Conservation (phyloP, 2,329 filamentous ascomycete species). For the Alternaria novae-zelandiae region DNA sequence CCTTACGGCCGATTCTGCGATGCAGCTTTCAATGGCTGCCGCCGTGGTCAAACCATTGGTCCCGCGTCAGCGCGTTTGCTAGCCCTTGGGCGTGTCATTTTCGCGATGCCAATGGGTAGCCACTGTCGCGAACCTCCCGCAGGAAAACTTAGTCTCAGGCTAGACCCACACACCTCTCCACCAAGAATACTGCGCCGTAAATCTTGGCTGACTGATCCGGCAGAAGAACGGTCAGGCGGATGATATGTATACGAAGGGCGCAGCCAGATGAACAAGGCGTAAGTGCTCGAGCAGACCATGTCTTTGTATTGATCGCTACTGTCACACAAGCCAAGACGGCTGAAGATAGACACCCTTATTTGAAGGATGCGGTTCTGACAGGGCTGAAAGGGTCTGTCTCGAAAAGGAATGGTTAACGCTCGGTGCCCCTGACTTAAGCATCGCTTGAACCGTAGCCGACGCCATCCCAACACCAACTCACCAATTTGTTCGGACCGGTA, state of each 20-base stretch:
- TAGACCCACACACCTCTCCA: background rate
- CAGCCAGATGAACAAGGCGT: background rate
- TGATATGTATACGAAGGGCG: background rate
- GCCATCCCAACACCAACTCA: slow-evolving; percentile 11
- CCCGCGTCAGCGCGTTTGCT: background rate
- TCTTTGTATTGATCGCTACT: background rate
- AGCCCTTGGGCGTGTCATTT: background rate
- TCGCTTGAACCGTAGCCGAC: slow-evolving; percentile 9
- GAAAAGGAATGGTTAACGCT: slow-evolving; percentile 8
- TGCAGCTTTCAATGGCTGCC: background rate
- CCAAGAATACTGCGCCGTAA: background rate
- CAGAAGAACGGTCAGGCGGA: background rate
- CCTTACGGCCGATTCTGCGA: background rate
- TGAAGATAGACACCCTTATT: background rate
- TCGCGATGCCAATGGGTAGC: slow-evolving; percentile 2
- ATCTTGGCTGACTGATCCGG: background rate
- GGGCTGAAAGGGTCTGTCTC: background rate
- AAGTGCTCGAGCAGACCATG: background rate
- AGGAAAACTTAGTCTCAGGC: background rate
- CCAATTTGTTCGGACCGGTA: slow-evolving; percentile 7
- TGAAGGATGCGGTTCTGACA: background rate
- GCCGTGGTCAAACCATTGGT: background rate
- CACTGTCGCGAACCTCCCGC: background rate
- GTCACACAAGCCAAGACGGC: background rate
- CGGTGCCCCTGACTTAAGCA: slow-evolving; percentile 15